Percentiles rank a stretch among this genome's conserved stretches.
Conservation (phyloP, 1,139 yeast species). For the Pichia sp. region DNA sequence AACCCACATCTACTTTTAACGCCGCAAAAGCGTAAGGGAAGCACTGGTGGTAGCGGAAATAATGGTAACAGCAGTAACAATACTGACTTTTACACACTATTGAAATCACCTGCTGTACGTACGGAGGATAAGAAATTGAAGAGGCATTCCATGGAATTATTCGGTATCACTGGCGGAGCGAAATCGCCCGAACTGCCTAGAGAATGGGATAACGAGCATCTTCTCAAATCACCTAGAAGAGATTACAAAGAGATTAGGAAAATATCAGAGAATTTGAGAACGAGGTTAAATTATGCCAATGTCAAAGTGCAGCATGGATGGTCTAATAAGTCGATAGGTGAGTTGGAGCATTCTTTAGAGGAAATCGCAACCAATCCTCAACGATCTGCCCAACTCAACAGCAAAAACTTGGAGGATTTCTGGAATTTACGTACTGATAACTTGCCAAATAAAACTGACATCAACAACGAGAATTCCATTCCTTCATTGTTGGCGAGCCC, state of each 20-base stretch:
- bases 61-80: background rate
- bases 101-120: conserved; percentile 30
- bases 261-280: conserved; percentile 32
- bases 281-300: conserved; percentile 33
- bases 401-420: conserved; percentile 23
- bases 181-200: conserved; percentile 25
- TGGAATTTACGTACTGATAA: conserved; percentile 27
- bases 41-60: conserved; percentile 4
- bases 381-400: conserved; percentile 13
- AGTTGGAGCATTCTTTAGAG: conserved; percentile 29
- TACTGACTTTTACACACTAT: conserved; percentile 31
- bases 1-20: conserved; percentile 12
- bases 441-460: conserved; percentile 17
- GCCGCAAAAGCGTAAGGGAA: conserved; percentile 26
- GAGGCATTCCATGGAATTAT: conserved; percentile 30
- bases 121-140: conserved; percentile 23
- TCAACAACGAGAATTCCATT: background rate
- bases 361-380: conserved; percentile 21
- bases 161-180: conserved; percentile 21
- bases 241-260: conserved; percentile 31
- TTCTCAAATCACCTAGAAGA: conserved; percentile 19
- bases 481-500: conserved; percentile 11
- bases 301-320: conserved; percentile 34
- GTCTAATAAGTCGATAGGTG: conserved; percentile 29
- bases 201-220: conserved; percentile 15